A percentile compares a stretch with the other conserved stretches of the same genome.
These are phyloP conservation scores for Fragaria vesca DNA, from an alignment of 306 rosid species.

Conservation along the genomic window DNA sequence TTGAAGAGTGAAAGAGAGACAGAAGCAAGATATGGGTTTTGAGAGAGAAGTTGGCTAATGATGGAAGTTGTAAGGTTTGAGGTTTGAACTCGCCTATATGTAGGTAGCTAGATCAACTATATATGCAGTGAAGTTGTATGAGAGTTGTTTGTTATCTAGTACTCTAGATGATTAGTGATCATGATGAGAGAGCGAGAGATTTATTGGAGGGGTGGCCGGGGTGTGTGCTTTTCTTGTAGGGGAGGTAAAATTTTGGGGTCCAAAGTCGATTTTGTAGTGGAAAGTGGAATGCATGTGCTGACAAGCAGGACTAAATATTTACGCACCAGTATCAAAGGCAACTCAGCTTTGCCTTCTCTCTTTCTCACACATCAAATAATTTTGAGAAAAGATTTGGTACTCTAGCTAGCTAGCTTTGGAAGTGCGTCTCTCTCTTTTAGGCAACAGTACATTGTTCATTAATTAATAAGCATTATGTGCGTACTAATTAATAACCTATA, in stretches of 20 bases:
- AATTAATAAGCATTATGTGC: too few relatives aligned
- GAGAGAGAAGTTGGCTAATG: conserved; percentile 18
- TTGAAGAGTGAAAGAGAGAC: background rate
- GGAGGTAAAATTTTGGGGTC: conserved; percentile 86
- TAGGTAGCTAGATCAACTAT: conserved; percentile 12
- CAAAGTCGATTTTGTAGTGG: conserved; percentile 82
- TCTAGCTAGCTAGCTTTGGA: conserved; percentile 11
- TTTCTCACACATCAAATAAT: conserved; percentile 36
- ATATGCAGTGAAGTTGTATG: conserved; percentile 25
- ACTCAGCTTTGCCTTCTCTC: conserved; percentile 61
- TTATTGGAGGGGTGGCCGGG: conserved; percentile 40
- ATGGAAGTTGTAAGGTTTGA: background rate
- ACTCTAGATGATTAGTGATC: conserved; percentile 25
- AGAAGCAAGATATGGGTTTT: background rate
- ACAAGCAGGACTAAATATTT: conserved; percentile 65
- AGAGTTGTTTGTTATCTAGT: conserved; percentile 23
- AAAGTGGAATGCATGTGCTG: conserved; percentile 99
- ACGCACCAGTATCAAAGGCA: conserved; percentile 79
- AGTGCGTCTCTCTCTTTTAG: conserved; percentile 64
- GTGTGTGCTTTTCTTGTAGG: conserved; percentile 88
- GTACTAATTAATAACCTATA: too few relatives aligned
- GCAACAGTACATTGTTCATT: background rate
- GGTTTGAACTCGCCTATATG: conserved; percentile 15
- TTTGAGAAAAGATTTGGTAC: conserved; percentile 38
- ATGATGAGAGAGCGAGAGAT: conserved; percentile 37